Percentiles rank a stretch among this genome's conserved stretches.
Evolutionary conservation across 73 alveolate species (phyloP).

Genomic region (Paramecium sonneborni): DNA sequence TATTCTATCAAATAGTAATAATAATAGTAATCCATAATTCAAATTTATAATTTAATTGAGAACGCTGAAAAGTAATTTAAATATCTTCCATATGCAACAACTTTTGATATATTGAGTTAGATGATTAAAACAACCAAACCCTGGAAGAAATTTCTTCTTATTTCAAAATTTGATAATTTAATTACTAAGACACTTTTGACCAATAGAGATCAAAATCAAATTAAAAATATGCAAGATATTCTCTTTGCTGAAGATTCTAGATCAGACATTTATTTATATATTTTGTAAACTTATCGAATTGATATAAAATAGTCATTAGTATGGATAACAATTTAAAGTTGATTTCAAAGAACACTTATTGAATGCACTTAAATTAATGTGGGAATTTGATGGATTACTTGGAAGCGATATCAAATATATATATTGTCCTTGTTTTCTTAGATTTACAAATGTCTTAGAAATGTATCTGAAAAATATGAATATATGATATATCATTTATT

Average conservation of each 20-base stretch:
- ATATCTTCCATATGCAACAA: slow-evolving; percentile 7
- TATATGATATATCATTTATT: background rate
- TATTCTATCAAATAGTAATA: background rate
- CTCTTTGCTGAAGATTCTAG: slow-evolving; percentile 44
- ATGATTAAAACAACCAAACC: slow-evolving; percentile 29
- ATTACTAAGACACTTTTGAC: background rate
- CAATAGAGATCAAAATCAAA: background rate
- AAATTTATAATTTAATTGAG: background rate
- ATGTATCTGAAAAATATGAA: background rate
- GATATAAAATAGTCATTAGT: background rate
- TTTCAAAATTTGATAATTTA: slow-evolving; percentile 16
- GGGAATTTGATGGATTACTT: slow-evolving; percentile 43
- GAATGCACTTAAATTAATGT: slow-evolving; percentile 8
- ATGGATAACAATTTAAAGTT: background rate
- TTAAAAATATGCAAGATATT: background rate
- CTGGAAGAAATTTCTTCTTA: slow-evolving; percentile 46
- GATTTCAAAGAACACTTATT: background rate
- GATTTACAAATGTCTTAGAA: slow-evolving; percentile 33
- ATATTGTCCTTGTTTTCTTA: slow-evolving; percentile 41
- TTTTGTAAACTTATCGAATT: background rate
- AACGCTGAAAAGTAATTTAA: background rate
- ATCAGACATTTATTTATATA: slow-evolving; percentile 33
- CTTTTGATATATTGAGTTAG: background rate
- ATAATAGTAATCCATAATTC: background rate
- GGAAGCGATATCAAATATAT: slow-evolving; percentile 20